These are phyloP conservation scores for Phytophthora ramorum DNA, from an alignment of 352 stramenopile genomes.

Conservation along the genomic window DNA sequence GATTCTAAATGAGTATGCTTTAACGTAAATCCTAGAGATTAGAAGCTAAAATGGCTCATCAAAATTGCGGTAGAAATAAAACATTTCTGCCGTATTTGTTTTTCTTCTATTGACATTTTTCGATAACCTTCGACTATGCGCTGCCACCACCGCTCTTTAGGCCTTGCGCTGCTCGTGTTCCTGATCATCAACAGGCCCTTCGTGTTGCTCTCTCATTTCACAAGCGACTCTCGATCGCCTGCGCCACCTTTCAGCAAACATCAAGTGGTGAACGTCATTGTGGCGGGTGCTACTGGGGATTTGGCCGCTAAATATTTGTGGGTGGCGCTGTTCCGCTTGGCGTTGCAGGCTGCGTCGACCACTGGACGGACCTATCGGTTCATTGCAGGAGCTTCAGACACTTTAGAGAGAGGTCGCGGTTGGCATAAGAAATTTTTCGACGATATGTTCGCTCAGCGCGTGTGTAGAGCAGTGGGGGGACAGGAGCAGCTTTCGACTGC, in stretches of 20 bases:
- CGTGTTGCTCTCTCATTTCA: not conserved
- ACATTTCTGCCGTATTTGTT: too few relatives aligned
- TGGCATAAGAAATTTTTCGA: slow-evolving; percentile 56
- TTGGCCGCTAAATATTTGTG: slow-evolving; percentile 88
- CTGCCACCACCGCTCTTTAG: too few relatives aligned
- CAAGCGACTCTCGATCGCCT: not conserved
- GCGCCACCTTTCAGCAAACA: not conserved
- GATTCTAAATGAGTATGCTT: too few relatives aligned
- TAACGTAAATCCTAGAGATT: too few relatives aligned
- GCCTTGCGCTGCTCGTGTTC: not conserved
- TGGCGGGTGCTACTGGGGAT: slow-evolving; percentile 80
- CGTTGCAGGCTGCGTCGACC: slow-evolving; percentile 32
- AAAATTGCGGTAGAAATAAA: too few relatives aligned
- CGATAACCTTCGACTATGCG: slow-evolving; percentile 18
- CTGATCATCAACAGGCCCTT: not conserved
- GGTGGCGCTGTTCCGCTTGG: slow-evolving; percentile 71
- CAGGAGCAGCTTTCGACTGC: not conserved
- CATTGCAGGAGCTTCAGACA: slow-evolving; percentile 53
- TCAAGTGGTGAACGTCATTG: slow-evolving; percentile 50
- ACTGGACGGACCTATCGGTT: slow-evolving; percentile 34
- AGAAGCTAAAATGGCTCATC: too few relatives aligned
- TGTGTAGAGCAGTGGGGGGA: slow-evolving; percentile 36
- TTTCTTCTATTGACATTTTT: slow-evolving; percentile 22
- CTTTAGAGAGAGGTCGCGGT: slow-evolving; percentile 23
- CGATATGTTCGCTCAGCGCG: slow-evolving; percentile 33